phyloP scores from a whole-genome alignment of 805 yeast genomes.

The Metschnikowia rubicola region DNA sequence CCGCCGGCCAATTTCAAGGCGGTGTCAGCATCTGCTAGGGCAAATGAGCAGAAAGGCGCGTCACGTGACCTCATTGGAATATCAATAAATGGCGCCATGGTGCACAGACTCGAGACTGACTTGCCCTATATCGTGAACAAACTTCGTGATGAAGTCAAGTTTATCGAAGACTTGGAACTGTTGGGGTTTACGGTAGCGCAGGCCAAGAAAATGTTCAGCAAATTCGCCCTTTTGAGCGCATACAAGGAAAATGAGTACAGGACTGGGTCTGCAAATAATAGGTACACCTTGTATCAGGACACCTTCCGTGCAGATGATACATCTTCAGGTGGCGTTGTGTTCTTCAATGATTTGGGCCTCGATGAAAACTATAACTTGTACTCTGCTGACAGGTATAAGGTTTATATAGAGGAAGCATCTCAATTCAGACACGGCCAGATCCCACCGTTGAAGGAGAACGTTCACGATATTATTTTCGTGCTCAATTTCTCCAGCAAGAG shows the following conservation, averaged over 20 bases:
- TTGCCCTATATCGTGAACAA: slow-evolving; percentile 42
- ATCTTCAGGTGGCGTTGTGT: slow-evolving; percentile 47
- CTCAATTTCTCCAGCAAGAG: slow-evolving; percentile 53
- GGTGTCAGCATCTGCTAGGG: slow-evolving; percentile 20
- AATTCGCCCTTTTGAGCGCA: slow-evolving; percentile 40
- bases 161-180: slow-evolving; percentile 22
- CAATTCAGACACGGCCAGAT: slow-evolving; percentile 45
- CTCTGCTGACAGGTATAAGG: slow-evolving; percentile 39
- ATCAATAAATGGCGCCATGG: slow-evolving; percentile 66
- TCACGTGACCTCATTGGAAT: slow-evolving; percentile 46
- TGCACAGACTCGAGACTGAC: slow-evolving; percentile 45
- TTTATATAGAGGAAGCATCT: slow-evolving; percentile 35
- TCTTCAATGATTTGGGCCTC: slow-evolving; percentile 71
- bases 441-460: slow-evolving; percentile 68
- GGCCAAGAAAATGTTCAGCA: slow-evolving; percentile 31
- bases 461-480: slow-evolving; percentile 70
- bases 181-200: slow-evolving; percentile 32
- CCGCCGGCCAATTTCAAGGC: not conserved
- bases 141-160: slow-evolving; percentile 23
- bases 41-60: slow-evolving; percentile 37
- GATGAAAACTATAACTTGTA: slow-evolving; percentile 54
- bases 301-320: slow-evolving; percentile 16
- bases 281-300: slow-evolving; percentile 32
- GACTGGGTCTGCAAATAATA: slow-evolving; percentile 33
- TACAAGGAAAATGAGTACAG: slow-evolving; percentile 36